Evolutionary conservation across 257 asterid species (phyloP).

Genomic region (Gentiana straminea): DNA sequence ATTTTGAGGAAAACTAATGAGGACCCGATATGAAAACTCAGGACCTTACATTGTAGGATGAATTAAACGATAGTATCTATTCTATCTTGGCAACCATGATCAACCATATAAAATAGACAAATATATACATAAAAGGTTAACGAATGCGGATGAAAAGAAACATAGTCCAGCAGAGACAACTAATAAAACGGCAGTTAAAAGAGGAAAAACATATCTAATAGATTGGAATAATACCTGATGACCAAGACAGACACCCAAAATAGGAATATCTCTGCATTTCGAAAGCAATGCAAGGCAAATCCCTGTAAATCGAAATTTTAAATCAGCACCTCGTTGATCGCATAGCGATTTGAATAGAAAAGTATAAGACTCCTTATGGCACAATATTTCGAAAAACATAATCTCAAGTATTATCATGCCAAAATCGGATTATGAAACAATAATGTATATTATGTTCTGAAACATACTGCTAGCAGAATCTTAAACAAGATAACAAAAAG

Average conservation of each 20-base stretch:
- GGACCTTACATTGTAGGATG: too few relatives aligned
- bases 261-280: conserved; percentile 87
- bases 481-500: not conserved
- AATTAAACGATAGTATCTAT: too few relatives aligned
- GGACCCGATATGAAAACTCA: too few relatives aligned
- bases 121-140: too few relatives aligned
- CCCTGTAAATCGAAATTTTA: conserved; percentile 35
- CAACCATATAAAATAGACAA: too few relatives aligned
- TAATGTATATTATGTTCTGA: not conserved
- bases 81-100: too few relatives aligned
- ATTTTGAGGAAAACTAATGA: too few relatives aligned
- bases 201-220: not conserved
- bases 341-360: not conserved
- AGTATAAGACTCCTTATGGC: too few relatives aligned
- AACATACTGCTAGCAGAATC: not conserved
- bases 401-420: not conserved
- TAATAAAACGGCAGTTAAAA: not conserved
- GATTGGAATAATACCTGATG: conserved; percentile 61
- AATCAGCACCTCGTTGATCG: not conserved
- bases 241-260: conserved; percentile 97
- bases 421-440: not conserved
- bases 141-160: not conserved
- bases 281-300: conserved; percentile 78
- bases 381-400: too few relatives aligned
- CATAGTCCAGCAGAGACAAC: not conserved